Evolutionary conservation across 495 filamentous ascomycete genomes (phyloP).

Genomic region (Annulohypoxylon moriforme): DNA sequence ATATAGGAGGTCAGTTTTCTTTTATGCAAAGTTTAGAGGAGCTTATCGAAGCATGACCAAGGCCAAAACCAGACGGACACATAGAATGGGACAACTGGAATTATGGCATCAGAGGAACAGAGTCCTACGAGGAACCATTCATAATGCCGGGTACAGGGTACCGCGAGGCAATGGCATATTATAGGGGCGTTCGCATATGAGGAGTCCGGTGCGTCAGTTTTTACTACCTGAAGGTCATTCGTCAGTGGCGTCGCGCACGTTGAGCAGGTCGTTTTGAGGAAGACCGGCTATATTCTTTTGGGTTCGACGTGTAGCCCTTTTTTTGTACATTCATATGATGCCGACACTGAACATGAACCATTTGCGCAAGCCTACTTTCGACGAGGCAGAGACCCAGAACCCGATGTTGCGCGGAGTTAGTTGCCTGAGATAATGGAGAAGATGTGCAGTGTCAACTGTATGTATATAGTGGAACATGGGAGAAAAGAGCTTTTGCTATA

Average conservation of each 20-base stretch:
- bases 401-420: conserved; percentile 21
- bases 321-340: conserved; percentile 44
- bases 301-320: conserved; percentile 31
- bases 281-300: conserved; percentile 24
- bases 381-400: conserved; percentile 11
- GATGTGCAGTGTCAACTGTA: conserved; percentile 32
- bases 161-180: conserved; percentile 37
- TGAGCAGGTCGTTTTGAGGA: conserved; percentile 16
- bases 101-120: conserved; percentile 25
- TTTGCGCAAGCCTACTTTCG: conserved; percentile 14
- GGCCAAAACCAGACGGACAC: conserved; percentile 29
- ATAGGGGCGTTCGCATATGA: conserved; percentile 46
- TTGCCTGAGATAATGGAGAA: conserved; percentile 28
- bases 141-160: conserved; percentile 41
- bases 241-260: conserved; percentile 15
- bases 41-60: conserved; percentile 25
- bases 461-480: conserved; percentile 46
- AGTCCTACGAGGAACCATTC: conserved; percentile 36
- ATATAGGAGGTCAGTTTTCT: conserved; percentile 20
- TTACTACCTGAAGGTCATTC: conserved; percentile 17
- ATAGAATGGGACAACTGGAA: conserved; percentile 39
- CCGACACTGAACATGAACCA: conserved; percentile 17
- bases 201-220: conserved; percentile 42
- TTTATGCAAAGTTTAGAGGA: conserved; percentile 41
- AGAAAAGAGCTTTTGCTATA: conserved; percentile 38